Evolutionary conservation across 2,329 filamentous ascomycete species (phyloP), one percentile per base, ranked within the genome.

Genomic region (Periglandula ipomoeae): DNA sequence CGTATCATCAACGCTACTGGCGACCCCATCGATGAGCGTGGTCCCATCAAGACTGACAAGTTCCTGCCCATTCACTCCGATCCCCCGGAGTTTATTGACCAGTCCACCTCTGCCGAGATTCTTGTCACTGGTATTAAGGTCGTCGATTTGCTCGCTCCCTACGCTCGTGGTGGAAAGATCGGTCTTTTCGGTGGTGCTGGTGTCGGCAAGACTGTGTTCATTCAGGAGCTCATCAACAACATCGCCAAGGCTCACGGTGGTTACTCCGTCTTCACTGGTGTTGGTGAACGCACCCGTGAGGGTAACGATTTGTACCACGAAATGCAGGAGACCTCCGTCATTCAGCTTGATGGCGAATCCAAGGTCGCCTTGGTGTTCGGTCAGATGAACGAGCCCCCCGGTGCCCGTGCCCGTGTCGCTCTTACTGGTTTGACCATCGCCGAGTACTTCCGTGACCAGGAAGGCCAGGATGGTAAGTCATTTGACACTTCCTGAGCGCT

Each of bases 231-330:
- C 70, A 98, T 98, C 80, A 98, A 98, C 89, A 98, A 98, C 86
- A 97, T 98, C 70, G 93, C 93, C 77, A 97, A 97, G 84, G 93
- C 93, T 64, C 93, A 98, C 81, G 93, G 93, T 95, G 93, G 93
- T 95, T 98, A 95, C 87, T 98, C 93, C 61, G 93, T 98, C 71
- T 98, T 98, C 86, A 95, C 89, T 70, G 93, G 93, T 91, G 93
- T 98, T 76, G 93, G 93, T 73, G 93, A 98, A 86, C 91, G 93
- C 81, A 98, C 93, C 70, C 93, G 93, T 89, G 93, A 98, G 85
- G 93, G 93, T 83, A 98, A 98, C 84, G 93, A 98, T 85, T 75
- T 98, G 81, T 98, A 98, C 86, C 91, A 98, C 79, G 93, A 98
- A 84, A 98, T 98, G 93, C 93, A 97, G 81, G 91, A 98, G 79